These are phyloP conservation scores for Candida vaughaniae DNA, from an alignment of 805 yeast genomes.

Conservation along the genomic window DNA sequence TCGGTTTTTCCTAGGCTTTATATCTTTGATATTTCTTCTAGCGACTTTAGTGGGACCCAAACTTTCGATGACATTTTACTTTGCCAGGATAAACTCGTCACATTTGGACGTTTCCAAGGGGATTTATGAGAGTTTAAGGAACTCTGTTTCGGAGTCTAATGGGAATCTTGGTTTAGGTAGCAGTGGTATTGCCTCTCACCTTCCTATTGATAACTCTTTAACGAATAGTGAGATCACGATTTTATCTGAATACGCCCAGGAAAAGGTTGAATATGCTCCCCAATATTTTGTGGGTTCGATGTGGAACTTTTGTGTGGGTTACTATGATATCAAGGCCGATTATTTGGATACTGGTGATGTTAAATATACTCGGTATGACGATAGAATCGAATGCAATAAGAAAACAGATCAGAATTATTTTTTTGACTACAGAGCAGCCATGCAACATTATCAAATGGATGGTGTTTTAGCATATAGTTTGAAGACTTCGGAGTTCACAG, in stretches of 20 bases:
- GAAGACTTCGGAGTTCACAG: conserved; percentile 1
- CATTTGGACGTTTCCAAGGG: conserved; percentile 56
- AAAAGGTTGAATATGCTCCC: conserved; percentile 48
- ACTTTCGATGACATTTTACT: conserved; percentile 17
- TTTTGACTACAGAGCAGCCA: conserved; percentile 46
- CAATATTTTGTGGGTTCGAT: conserved; percentile 44
- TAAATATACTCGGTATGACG: conserved; percentile 14
- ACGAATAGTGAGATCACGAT: conserved; percentile 51
- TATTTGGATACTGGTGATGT: conserved; percentile 14
- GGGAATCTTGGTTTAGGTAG: conserved; percentile 17
- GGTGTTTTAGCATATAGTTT: conserved; percentile 43
- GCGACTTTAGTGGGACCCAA: conserved; percentile 26
- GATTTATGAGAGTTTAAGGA: conserved; percentile 44
- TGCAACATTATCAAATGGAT: conserved; percentile 39
- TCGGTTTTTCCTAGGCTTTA: conserved; percentile 21
- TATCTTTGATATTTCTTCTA: conserved; percentile 19
- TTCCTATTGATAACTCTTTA: conserved; percentile 31
- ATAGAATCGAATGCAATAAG: conserved; percentile 23
- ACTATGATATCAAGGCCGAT: conserved; percentile 25
- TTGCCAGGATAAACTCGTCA: conserved; percentile 47
- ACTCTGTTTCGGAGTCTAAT: conserved; percentile 24
- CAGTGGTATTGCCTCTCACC: conserved; percentile 4
- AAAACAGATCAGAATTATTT: conserved; percentile 18
- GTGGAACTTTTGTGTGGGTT: conserved; percentile 47
- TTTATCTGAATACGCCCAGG: conserved; percentile 44